Evolutionary conservation across 2,329 filamentous ascomycete genomes (phyloP), one percentile per base, ranked within the genome.

Genomic region (Hymenoscyphus repandus): DNA sequence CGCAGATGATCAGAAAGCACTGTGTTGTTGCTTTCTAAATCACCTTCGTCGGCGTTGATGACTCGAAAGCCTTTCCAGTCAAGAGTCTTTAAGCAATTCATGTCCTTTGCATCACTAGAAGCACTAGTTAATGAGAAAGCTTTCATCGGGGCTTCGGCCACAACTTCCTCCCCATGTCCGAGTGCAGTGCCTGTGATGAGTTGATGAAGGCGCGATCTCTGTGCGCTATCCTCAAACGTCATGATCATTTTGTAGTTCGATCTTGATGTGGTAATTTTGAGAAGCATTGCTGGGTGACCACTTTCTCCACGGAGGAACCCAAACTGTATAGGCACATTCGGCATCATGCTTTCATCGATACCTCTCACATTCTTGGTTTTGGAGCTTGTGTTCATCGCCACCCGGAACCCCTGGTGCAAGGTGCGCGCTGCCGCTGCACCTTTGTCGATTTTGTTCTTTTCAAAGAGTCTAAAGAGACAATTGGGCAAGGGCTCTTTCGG

Each of bases 1-100:
- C 90, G 81, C 54, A 96, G 71, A 59, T 79, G 80, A 62, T 93
- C 86, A 0, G 89, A 88, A 47, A 91, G 75, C 27, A 95, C 83
- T 0, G 86, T 89, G 2, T 80, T 78, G 1, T 82, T 74, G 32
- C 76, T 72, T 32, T 82, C 81, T 36, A 78, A 72, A 15, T 81
- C 77, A 41, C 70, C 72, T 34, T 71, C 69, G 46, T 86, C 80
- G 34, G 83, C 76, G 58, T 93, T 93, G 65, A 95, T 81, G 15
- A 95, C 77, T 53, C 81, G 78, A 15, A 82, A 76, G 42, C 79
- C 78, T 59, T 86, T 80, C 85, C 86, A 90, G 45, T 73, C 68
- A 11, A 80, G 59, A 15, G 68, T 70, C 22, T 61, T 53, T 2
- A 66, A 49, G 27, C 53, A 58, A 15, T 45, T 50, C 2, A 52